phyloP scores from a whole-genome alignment of 371 early-diverging fungal genomes.

The Circinella minor region DNA sequence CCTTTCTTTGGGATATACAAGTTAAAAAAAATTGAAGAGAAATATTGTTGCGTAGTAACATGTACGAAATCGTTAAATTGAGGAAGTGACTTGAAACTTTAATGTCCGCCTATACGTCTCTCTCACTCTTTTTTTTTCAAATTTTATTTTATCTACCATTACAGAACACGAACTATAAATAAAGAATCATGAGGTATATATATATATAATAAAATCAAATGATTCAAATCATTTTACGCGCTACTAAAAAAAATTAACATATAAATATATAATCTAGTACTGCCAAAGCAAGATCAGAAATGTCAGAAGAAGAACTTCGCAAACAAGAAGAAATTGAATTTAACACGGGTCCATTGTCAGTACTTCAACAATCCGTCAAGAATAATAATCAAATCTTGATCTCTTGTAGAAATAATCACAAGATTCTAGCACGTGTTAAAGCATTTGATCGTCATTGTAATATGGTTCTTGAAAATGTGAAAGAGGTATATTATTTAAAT shows the following conservation, averaged over 20 bases:
- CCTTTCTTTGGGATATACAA: too few species aligned
- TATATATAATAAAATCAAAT: background rate
- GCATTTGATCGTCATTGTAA: slow-evolving; percentile 99
- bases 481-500: slow-evolving; percentile 70
- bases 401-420: slow-evolving; percentile 96
- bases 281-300: slow-evolving; percentile 75
- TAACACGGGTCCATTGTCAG: slow-evolving; percentile 95
- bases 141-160: too few species aligned
- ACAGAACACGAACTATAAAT: too few species aligned
- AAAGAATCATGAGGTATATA: background rate
- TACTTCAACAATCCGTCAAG: slow-evolving; percentile 93
- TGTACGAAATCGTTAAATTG: too few species aligned
- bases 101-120: too few species aligned
- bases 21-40: too few species aligned
- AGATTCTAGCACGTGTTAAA: slow-evolving; percentile 96
- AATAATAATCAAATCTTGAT: slow-evolving; percentile 96
- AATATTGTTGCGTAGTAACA: too few species aligned
- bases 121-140: too few species aligned
- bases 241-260: background rate
- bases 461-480: slow-evolving; percentile 98
- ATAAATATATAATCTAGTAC: background rate
- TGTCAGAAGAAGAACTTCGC: slow-evolving; percentile 93
- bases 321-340: slow-evolving; percentile 95
- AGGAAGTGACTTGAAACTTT: too few species aligned
- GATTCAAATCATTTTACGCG: too few species aligned